Evolutionary conservation across 2,329 filamentous ascomycete genomes (phyloP), one percentile per base, ranked within the genome.

Genomic region (Pseudogymnoascus sp.): DNA sequence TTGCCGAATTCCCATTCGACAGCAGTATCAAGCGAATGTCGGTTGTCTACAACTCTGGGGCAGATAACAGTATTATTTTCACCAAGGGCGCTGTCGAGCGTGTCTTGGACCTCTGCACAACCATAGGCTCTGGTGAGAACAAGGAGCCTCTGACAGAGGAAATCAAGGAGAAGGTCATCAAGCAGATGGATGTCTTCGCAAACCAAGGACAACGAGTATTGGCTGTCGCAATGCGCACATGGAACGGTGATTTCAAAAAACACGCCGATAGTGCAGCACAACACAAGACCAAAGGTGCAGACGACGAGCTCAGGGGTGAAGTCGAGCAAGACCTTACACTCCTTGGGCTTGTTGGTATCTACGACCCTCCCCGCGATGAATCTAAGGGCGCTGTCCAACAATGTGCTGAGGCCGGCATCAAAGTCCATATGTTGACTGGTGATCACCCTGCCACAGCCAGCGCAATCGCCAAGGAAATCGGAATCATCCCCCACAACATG

Each of bases 341-440:
- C 3, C 75, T 85, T 26, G 83, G 84, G 5, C 71, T 86, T 0
- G 77, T 85, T 33, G 83, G 79, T 11, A 82, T 87, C 60, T 80
- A 84, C 40, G 83, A 87, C 68, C 83, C 84, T 33, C 82, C 83
- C 11, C 78, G 83, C 61, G 77, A 82, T 35, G 84, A 86, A 67
- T 85, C 85, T 26, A 81, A 83, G 0, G 77, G 77, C 9, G 83
- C 85, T 0, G 76, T 86, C 53, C 76, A 78, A 17, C 88, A 83
- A 1, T 79, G 91, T 19, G 83, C 87, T 4, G 80, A 83, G 1
- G 89, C 89, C 1, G 87, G 87, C 1, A 88, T 92, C 64, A 80
- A 86, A 21, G 84, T 91, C 38, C 87, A 89, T 73, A 93, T 93
- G 89, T 88, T 92, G 0, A 92, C 89, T 1, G 68, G 68, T 37